These are phyloP conservation scores for Saccharum spontaneum DNA, from an alignment of 176 grass and related monocot species.

Conservation along the genomic window DNA sequence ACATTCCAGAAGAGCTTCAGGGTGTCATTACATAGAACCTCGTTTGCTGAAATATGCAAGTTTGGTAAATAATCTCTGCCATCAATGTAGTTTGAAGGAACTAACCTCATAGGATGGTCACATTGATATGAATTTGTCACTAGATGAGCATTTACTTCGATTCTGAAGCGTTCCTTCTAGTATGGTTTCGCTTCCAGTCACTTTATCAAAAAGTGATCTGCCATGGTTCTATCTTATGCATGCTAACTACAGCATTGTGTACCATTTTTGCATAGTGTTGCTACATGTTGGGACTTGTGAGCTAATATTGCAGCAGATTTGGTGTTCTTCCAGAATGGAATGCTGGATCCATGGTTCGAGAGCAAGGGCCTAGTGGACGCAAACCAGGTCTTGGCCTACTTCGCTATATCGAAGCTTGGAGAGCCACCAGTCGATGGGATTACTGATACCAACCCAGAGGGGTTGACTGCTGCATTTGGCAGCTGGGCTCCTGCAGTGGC, in stretches of 20 bases:
- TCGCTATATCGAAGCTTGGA: slow-evolving; percentile 82
- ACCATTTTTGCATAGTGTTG: neutral
- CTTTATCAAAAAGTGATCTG: neutral
- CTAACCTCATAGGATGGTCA: neutral
- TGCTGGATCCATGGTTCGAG: slow-evolving; percentile 93
- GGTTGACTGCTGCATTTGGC: slow-evolving; percentile 76
- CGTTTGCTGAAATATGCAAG: neutral
- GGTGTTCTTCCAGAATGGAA: slow-evolving; percentile 99
- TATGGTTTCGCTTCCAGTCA: neutral
- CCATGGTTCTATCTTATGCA: neutral
- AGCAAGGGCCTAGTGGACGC: slow-evolving; percentile 82
- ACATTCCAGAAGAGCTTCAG: neutral
- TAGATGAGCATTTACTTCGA: neutral
- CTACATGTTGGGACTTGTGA: neutral
- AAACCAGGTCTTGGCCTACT: slow-evolving; percentile 90
- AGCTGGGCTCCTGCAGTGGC: slow-evolving; percentile 81
- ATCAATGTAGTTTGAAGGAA: neutral
- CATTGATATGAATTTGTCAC: neutral
- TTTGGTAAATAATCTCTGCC: neutral
- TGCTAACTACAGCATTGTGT: neutral
- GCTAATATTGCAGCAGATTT: slow-evolving; percentile 78
- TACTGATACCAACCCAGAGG: slow-evolving; percentile 88
- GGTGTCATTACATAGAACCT: neutral
- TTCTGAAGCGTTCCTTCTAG: neutral
- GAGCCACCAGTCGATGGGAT: slow-evolving; percentile 91